Base-by-base conservation (phyloP, 148 eudicot genomes). In the Vaccinium vitisidaea region DNA sequence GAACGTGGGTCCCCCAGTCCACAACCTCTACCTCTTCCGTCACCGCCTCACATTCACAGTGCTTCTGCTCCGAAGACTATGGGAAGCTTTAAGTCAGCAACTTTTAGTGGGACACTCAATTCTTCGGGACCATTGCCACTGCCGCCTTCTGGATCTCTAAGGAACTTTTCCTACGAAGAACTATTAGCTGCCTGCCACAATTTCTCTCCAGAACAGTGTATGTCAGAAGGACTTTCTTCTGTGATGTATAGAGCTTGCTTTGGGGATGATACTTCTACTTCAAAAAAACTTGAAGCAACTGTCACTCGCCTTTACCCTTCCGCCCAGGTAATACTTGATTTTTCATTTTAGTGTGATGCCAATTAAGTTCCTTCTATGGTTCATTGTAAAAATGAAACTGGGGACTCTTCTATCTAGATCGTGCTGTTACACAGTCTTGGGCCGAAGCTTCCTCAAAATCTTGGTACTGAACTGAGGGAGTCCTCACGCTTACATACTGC, bases 11-110 rank as follows among this genome's bases (percentile, higher is more conserved):
- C 94, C n/a, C 91, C 92, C 18, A 91, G 88, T 83, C 97, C 97
- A 58, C 94, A 93, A 43, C 99, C 99, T 84, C 98, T 97, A 67
- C 99, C 99, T 80, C 98, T 97, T 84, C 99, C 99, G 18, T 90
- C 98, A 14, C 94, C 98, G 52, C 91, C 87, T 69, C 82, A 43
- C 94, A 93, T 93, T 49, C 91, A 89, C 74, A 86, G 85, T 85
- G 82, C 87, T 12, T 77, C 90, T 18, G 71, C 86, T 77, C 87
- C 94, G 59, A 94, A 84, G 87, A 55, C 90, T 63, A 83, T 86
- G 46, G 90, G 90, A 73, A 96, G 99, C 87, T 96, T 94, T 81
- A 96, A 94, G 88, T 74, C 85, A 9, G 79, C 82, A 21, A 93
- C 81, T 86, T 83, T 86, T 32, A 91, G 95, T 88, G 96, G 98